Conservation (phyloP, 2,329 filamentous ascomycete species). For the Penicillium sp. region DNA sequence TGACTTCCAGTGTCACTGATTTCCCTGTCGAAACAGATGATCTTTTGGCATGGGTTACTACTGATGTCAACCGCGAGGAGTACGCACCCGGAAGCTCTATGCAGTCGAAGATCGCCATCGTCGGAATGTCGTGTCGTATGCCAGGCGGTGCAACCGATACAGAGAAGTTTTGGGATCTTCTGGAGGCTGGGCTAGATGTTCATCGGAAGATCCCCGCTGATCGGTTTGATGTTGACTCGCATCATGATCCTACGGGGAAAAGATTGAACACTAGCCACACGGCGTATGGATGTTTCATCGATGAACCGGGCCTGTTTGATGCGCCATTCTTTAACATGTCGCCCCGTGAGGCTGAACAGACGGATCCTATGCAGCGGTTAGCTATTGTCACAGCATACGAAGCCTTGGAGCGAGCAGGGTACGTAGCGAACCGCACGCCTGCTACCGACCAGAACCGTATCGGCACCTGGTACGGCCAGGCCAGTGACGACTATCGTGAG, state of each 20-base stretch:
- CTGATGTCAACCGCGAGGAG: too few relatives aligned
- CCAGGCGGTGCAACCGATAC: too few relatives aligned
- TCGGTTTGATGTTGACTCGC: neutral
- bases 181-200: too few relatives aligned
- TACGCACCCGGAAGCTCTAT: too few relatives aligned
- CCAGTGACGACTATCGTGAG: constrained; percentile 28
- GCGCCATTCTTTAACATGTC: constrained; percentile 77
- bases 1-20: too few relatives aligned
- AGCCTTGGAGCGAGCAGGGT: constrained; percentile 42
- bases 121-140: too few relatives aligned
- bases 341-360: constrained; percentile 68
- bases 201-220: constrained; percentile 50
- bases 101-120: too few relatives aligned
- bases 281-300: constrained; percentile 38
- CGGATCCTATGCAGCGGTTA: constrained; percentile 51
- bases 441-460: constrained; percentile 44
- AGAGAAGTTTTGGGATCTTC: too few relatives aligned
- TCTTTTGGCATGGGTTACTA: too few relatives aligned
- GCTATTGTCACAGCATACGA: constrained; percentile 73
- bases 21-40: too few relatives aligned
- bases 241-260: neutral
- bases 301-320: constrained; percentile 69
- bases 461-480: constrained; percentile 65
- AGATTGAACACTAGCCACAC: neutral
- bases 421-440: constrained; percentile 3